These are phyloP conservation scores for Neurospora pannonica DNA, from an alignment of 495 filamentous ascomycete genomes.

Conservation along the genomic window DNA sequence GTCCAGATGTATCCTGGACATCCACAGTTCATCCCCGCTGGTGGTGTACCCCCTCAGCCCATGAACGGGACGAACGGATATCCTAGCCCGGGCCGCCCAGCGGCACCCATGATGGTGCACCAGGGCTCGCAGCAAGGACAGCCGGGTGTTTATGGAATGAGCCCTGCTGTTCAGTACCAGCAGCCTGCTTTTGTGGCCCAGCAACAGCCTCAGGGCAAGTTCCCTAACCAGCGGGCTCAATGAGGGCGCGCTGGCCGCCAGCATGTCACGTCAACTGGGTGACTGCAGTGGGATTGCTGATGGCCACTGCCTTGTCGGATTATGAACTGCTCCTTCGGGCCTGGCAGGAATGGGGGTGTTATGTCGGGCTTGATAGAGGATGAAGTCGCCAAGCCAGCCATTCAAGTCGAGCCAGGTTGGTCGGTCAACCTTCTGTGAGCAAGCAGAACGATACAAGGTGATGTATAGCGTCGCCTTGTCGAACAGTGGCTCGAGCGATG, in stretches of 20 bases:
- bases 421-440: not conserved
- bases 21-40: slow-evolving; percentile 54
- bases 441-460: not conserved
- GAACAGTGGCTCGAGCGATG: not conserved
- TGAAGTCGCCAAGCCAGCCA: not conserved
- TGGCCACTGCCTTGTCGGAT: not conserved
- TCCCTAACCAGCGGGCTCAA: slow-evolving; percentile 23
- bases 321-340: not conserved
- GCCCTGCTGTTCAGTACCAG: slow-evolving; percentile 55
- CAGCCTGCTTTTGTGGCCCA: slow-evolving; percentile 50
- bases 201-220: slow-evolving; percentile 64
- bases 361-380: not conserved
- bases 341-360: not conserved
- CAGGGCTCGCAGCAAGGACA: slow-evolving; percentile 69
- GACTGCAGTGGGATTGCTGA: not conserved
- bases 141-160: slow-evolving; percentile 53
- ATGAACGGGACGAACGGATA: slow-evolving; percentile 59
- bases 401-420: not conserved
- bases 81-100: slow-evolving; percentile 68
- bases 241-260: slow-evolving; percentile 10
- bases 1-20: slow-evolving; percentile 63
- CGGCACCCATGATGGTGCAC: slow-evolving; percentile 70
- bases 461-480: not conserved
- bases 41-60: slow-evolving; percentile 51
- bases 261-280: not conserved